A percentile compares a stretch with the other conserved stretches of the same genome.
These are phyloP conservation scores for Hypericum perforatum DNA, from an alignment of 345 rosid genomes.

Conservation along the genomic window DNA sequence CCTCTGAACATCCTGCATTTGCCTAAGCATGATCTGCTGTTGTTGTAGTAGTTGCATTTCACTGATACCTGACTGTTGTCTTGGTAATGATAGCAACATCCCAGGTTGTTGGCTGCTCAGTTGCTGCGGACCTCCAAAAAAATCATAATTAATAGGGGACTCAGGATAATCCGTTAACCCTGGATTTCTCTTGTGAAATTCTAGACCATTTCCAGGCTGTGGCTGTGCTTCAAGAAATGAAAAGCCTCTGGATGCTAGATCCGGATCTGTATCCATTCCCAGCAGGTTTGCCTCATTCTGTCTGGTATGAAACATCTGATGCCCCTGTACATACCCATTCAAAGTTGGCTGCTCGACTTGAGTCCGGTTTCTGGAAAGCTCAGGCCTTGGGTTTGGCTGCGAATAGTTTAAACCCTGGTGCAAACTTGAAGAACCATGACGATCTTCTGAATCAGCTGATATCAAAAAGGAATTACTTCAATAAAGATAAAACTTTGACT, in stretches of 20 bases:
- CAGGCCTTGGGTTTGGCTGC: slow-evolving; percentile 20
- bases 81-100: slow-evolving; percentile 20
- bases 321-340: slow-evolving; percentile 18
- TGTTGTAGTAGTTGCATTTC: slow-evolving; percentile 67
- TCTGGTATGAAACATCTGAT: slow-evolving; percentile 11
- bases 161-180: slow-evolving; percentile 18
- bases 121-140: slow-evolving; percentile 35
- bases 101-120: slow-evolving; percentile 22
- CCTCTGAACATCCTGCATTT: slow-evolving; percentile 63
- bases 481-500: too few species aligned
- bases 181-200: slow-evolving; percentile 15
- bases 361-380: slow-evolving; percentile 16
- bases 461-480: background rate
- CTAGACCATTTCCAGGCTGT: slow-evolving; percentile 14
- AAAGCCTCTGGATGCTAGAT: slow-evolving; percentile 14
- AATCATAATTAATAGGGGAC: slow-evolving; percentile 26
- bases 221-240: slow-evolving; percentile 12
- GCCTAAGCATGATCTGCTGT: slow-evolving; percentile 57
- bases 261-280: slow-evolving; percentile 10
- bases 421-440: slow-evolving; percentile 14
- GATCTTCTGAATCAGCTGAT: slow-evolving; percentile 20
- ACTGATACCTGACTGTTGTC: slow-evolving; percentile 50
- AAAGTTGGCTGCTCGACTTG: slow-evolving; percentile 15
- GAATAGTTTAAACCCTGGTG: slow-evolving; percentile 11
- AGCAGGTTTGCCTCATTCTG: slow-evolving; percentile 12